phyloP scores from a whole-genome alignment of 345 rosid species.

The Sapria himalayana region DNA sequence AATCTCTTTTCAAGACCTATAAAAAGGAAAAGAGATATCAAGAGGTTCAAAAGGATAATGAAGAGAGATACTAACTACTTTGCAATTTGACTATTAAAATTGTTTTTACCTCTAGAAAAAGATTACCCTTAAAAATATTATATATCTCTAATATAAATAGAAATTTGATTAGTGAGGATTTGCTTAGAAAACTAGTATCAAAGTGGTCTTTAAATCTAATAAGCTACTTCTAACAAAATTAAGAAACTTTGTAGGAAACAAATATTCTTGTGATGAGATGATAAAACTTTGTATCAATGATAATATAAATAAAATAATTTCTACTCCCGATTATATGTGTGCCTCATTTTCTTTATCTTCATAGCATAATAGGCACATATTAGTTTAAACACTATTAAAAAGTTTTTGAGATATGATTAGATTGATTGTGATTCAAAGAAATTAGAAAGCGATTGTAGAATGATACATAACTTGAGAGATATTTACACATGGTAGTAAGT shows the following conservation, averaged over 20 bases:
- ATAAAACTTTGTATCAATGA: neutral
- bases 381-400: neutral
- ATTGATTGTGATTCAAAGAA: neutral
- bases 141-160: neutral
- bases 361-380: conserved; percentile 4
- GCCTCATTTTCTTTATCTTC: conserved; percentile 3
- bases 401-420: neutral
- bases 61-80: neutral
- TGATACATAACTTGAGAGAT: too few relatives aligned
- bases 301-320: neutral
- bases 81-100: neutral
- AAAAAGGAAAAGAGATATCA: too few relatives aligned
- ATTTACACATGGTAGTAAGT: too few relatives aligned
- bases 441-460: too few relatives aligned
- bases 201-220: too few relatives aligned
- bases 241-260: neutral
- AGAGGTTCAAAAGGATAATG: too few relatives aligned
- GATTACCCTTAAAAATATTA: neutral
- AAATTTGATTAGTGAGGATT: neutral
- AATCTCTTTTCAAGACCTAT: too few relatives aligned
- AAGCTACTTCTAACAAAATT: neutral
- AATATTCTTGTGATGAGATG: neutral
- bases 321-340: neutral
- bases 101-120: neutral
- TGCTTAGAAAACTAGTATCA: neutral